Evolutionary conservation across 2,329 filamentous ascomycete species (phyloP).

Genomic region (Colletotrichum cordylinicola): DNA sequence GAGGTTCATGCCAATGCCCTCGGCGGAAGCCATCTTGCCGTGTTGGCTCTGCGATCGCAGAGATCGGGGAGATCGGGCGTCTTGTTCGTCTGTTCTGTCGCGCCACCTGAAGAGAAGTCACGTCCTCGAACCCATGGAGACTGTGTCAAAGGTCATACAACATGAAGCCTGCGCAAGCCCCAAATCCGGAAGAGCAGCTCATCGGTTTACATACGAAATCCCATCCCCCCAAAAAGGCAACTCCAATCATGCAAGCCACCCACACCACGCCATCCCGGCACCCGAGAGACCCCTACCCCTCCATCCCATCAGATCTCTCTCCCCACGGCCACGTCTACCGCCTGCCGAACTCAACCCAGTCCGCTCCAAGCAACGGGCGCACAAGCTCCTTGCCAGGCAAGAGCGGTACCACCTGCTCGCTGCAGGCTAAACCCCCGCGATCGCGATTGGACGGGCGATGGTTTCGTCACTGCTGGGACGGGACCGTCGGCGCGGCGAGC

Average conservation of each 20-base stretch:
- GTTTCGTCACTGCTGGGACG: not conserved
- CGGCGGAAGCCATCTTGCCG: not conserved
- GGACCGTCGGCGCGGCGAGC: not conserved
- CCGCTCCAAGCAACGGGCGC: not conserved
- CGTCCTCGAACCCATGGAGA: not conserved
- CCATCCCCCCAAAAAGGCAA: not conserved
- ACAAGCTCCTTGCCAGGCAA: not conserved
- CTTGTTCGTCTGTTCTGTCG: not conserved
- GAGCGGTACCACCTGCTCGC: not conserved
- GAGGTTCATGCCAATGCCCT: not conserved
- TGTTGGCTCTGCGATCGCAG: not conserved
- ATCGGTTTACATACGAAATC: not conserved
- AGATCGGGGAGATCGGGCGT: not conserved
- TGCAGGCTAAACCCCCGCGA: not conserved
- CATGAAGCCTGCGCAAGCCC: not conserved
- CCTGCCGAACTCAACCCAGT: not conserved
- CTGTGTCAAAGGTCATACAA: not conserved
- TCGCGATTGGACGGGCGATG: not conserved
- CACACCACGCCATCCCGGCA: not conserved
- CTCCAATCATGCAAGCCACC: not conserved
- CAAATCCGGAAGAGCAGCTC: not conserved
- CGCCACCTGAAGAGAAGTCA: not conserved
- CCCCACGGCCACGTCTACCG: not conserved
- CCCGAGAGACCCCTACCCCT: not conserved
- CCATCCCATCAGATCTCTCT: not conserved